Conservation (phyloP, 2,329 filamentous ascomycete species). For the Daldinia sp. region DNA sequence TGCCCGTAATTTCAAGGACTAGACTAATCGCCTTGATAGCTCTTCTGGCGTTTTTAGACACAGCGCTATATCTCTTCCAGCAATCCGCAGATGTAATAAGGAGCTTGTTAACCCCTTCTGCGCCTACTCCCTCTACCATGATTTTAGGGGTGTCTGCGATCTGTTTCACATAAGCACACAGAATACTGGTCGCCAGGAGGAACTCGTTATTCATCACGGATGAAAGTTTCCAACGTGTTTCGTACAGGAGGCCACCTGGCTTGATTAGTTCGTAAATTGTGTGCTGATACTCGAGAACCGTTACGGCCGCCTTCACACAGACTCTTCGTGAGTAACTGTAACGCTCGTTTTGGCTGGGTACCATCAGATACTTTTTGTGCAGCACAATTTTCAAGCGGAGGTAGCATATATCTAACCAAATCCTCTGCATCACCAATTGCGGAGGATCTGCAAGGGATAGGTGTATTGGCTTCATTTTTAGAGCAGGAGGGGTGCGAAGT, state of each 20-base stretch:
- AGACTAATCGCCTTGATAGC: constrained; percentile 31
- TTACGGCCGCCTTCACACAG: constrained; percentile 57
- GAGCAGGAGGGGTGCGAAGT: constrained; percentile 25
- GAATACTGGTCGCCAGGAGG: constrained; percentile 56
- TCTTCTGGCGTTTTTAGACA: constrained; percentile 36
- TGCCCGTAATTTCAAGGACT: constrained; percentile 21
- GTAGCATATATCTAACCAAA: constrained; percentile 60
- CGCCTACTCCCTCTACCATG: constrained; percentile 10
- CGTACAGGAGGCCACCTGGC: constrained; percentile 53
- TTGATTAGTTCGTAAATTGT: constrained; percentile 58
- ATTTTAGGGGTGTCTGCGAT: constrained; percentile 2
- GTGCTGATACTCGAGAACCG: constrained; percentile 58
- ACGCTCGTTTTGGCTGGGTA: constrained; percentile 44
- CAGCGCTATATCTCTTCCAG: constrained; percentile 30
- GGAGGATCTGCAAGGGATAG: constrained; percentile 57
- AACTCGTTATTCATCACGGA: constrained; percentile 57
- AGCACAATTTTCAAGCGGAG: constrained; percentile 60
- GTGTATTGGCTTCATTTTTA: constrained; percentile 34
- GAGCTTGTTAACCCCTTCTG: constrained; percentile 19
- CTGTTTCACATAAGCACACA: constrained; percentile 55
- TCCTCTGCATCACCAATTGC: constrained; percentile 59
- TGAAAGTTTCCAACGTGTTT: constrained; percentile 55
- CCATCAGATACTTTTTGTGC: constrained; percentile 61
- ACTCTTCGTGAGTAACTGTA: constrained; percentile 54
- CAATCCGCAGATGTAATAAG: constrained; percentile 31